Percentiles rank a stretch among this genome's conserved stretches.
Evolutionary conservation across 179 eudicot species (phyloP).

Genomic region (Vitellaria paradoxa): DNA sequence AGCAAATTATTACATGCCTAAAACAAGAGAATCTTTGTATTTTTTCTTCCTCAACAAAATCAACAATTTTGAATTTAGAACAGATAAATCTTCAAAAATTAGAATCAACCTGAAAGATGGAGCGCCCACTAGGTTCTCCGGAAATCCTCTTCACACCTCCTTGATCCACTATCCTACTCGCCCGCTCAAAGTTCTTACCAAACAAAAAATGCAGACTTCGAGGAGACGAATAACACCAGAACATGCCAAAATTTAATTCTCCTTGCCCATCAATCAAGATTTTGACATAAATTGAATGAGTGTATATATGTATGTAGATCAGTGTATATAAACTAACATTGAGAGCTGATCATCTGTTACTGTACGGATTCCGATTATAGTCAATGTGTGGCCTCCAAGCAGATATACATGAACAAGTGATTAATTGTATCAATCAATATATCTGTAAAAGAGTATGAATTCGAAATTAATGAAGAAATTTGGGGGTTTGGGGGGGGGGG

Average conservation of each 20-base stretch:
- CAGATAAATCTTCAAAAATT: background rate
- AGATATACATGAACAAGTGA: constrained; percentile 6
- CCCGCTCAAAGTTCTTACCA: constrained; percentile 88
- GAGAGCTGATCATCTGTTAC: constrained; percentile 60
- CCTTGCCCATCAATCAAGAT: background rate
- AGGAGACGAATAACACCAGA: background rate
- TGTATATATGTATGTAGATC: background rate
- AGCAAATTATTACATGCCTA: no score
- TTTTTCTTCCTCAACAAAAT: no score
- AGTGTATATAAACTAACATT: constrained; percentile 34
- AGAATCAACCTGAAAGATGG: constrained; percentile 60
- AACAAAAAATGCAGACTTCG: constrained; percentile 71
- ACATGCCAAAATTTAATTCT: background rate
- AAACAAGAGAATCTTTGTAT: background rate
- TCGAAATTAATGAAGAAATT: background rate
- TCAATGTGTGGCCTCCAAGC: constrained; percentile 4
- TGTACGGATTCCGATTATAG: constrained; percentile 16
- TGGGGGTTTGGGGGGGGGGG: background rate
- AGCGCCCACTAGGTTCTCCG: constrained; percentile 76
- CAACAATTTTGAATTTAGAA: background rate
- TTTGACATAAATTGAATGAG: background rate
- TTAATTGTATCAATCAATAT: background rate
- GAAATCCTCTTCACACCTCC: constrained; percentile 67
- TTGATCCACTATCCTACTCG: constrained; percentile 81
- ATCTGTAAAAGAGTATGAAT: background rate